phyloP scores from a whole-genome alignment of 2,329 filamentous ascomycete genomes.

The Zelopaecilomyces penicillatus region DNA sequence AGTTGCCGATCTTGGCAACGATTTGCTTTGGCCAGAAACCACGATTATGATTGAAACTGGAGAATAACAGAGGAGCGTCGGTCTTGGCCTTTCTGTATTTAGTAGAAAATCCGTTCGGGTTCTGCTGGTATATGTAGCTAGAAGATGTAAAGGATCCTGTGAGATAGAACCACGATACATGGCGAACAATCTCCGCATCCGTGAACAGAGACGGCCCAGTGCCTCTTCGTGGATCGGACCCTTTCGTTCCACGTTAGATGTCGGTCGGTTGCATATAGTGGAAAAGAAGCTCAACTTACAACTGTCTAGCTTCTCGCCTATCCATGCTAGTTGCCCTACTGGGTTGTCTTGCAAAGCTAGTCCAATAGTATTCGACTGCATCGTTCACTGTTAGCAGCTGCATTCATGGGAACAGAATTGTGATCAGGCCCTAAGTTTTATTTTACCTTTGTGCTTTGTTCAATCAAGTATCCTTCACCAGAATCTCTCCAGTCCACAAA shows the following conservation, averaged over 20 bases:
- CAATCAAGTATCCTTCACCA: conserved; percentile 10
- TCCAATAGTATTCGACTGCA: conserved; percentile 33
- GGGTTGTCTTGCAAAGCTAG: conserved; percentile 34
- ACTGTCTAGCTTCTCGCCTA: conserved; percentile 30
- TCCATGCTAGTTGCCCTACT: conserved; percentile 33
- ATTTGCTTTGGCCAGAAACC: conserved; percentile 11
- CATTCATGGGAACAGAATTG: background rate
- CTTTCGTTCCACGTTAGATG: background rate
- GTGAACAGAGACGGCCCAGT: conserved; percentile 12
- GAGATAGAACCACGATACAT: conserved; percentile 17
- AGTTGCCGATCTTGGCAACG: conserved; percentile 10
- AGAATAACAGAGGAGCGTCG: conserved; percentile 12
- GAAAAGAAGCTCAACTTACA: conserved; percentile 7
- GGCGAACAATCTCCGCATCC: conserved; percentile 13
- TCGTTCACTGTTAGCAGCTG: too few relatives aligned
- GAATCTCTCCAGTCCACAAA: conserved; percentile 2
- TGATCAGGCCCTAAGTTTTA: background rate
- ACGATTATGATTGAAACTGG: conserved; percentile 14
- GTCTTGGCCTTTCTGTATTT: conserved; percentile 10
- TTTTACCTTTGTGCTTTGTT: conserved; percentile 8
- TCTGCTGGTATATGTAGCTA: conserved; percentile 10
- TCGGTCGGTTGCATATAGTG: background rate
- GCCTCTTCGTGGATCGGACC: conserved; percentile 10
- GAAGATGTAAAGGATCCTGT: conserved; percentile 16
- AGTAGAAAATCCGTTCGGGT: conserved; percentile 7